Evolutionary conservation across 1,284 basidiomycete species (phyloP), one percentile per base, ranked within the genome.

Genomic region (Flammula alnicola): DNA sequence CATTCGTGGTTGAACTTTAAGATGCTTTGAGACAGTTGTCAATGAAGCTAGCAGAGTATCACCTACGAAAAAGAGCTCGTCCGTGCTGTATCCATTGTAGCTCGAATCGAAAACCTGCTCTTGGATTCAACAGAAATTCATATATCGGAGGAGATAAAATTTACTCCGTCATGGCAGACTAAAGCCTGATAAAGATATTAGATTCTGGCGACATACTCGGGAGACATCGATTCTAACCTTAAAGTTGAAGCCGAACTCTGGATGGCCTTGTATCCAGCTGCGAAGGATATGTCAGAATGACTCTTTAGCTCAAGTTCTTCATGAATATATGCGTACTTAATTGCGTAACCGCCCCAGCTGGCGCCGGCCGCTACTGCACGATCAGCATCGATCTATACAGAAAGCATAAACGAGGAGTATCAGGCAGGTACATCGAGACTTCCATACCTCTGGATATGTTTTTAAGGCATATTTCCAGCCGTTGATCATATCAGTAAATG

Each of bases 181-280:
- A 97, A 75, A 1, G 91, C 91, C 75, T 76, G 16, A 17, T 44
- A 19, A 33, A 44, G 16, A 40, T 36, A 26, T 9, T 43, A 8
- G 38, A 20, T 35, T 9, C 22, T n/a, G 36, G n/a, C 4, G 7
- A 1, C 32, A 20, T 3, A 14, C 11, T 1, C 16, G 30, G 26
- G 26, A 19, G 32, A 25, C 14, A 14, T 23, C 12, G 30, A 23
- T 16, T 56, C 61, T 35, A 42, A 71, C 74, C 64, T 95, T 95
- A 79, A 97, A 96, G 19, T 81, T 80, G 64, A 92, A 91, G 4
- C 78, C 82, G 54, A 73, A 92, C 54, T 93, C 88, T 11, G 94
- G 93, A 68, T 96, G 92, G 0, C 93, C 91, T 69, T 95, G 90
- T 53, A 96, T 94, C 92, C 91, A 97, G 68, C 94, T 96, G 12